Evolutionary conservation across 176 grass and related monocot species (phyloP), one percentile per base, ranked within the genome.

Genomic region (Panicum miliaceum): DNA sequence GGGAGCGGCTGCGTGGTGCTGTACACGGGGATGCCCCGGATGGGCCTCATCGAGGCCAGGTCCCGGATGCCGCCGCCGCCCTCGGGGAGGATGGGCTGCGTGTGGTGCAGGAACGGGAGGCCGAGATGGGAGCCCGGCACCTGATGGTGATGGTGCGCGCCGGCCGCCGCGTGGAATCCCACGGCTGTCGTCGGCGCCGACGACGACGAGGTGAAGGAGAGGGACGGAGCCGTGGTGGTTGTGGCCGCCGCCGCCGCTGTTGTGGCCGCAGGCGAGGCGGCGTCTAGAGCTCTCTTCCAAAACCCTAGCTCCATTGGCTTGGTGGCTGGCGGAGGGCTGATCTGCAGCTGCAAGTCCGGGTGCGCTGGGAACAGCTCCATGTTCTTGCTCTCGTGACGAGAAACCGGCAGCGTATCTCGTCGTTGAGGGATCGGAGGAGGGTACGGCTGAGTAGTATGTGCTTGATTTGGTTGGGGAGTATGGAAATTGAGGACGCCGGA

Each of bases 341-440:
- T 94, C 85, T 97, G 95, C 63, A 97, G 87, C 78, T 94, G 94
- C 27, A 98, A 80, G 81, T 98, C 95, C 47, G 95, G 95, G 50
- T 94, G 95, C 15, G 92, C 76, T 14, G 92, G 91, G 77, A 95
- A 98, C 62, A 98, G 79, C 90, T 98, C 92, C 95, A 98, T 97
- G 68, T 70, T 38, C 41, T 66, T 61, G 42, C 34, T 38, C 45
- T 32, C 81, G 11, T 1, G 32, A 74, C 12, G 14, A 76, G 80
- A 57, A 69, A 9, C 29, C 6, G 4, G 11, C 63, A 35, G 32
- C 34, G 22, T 70, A 57, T 38, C 64, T 41, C 27, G 23, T 5
- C 2, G 68, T 41, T 32, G 42, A 61, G 20, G 48, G 82, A 34
- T 73, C 43, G 78, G 43, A 52, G 53, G 35, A 27, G 41, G 15